phyloP scores from a whole-genome alignment of 345 rosid species.

The Trapa bicornis region DNA sequence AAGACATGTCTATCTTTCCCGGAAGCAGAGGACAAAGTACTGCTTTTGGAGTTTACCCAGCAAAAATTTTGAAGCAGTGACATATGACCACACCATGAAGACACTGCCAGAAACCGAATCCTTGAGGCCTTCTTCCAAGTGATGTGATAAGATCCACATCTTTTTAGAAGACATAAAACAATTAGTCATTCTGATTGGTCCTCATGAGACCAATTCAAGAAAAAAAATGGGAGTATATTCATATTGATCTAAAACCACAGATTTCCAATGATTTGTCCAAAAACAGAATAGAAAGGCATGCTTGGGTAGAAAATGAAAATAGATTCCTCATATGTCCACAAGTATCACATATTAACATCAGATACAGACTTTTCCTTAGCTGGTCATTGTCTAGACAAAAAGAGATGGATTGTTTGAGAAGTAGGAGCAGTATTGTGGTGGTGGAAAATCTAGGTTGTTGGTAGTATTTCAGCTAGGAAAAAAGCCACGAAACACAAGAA shows the following conservation, averaged over 20 bases:
- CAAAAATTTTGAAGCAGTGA: background rate
- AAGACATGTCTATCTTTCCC: too few relatives aligned
- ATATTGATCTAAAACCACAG: background rate
- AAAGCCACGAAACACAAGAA: background rate
- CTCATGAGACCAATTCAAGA: background rate
- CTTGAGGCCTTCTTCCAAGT: background rate
- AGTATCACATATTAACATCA: slow-evolving; percentile 8
- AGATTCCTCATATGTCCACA: background rate
- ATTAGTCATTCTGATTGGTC: background rate
- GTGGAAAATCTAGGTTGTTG: background rate
- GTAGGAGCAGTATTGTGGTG: background rate
- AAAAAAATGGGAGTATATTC: background rate
- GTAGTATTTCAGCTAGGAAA: background rate
- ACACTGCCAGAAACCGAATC: background rate
- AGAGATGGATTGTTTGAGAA: background rate
- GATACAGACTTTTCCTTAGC: slow-evolving; percentile 16
- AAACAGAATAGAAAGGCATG: background rate
- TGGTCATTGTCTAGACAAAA: background rate
- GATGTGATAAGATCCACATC: slow-evolving; percentile 4
- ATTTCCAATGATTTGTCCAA: background rate
- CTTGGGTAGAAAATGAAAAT: background rate
- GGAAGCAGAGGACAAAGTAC: background rate
- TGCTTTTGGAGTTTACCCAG: slow-evolving; percentile 5
- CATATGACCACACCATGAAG: background rate
- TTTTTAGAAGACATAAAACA: background rate